These are phyloP conservation scores for Erysimum cheiri DNA, from an alignment of 441 rosid genomes.

Conservation along the genomic window DNA sequence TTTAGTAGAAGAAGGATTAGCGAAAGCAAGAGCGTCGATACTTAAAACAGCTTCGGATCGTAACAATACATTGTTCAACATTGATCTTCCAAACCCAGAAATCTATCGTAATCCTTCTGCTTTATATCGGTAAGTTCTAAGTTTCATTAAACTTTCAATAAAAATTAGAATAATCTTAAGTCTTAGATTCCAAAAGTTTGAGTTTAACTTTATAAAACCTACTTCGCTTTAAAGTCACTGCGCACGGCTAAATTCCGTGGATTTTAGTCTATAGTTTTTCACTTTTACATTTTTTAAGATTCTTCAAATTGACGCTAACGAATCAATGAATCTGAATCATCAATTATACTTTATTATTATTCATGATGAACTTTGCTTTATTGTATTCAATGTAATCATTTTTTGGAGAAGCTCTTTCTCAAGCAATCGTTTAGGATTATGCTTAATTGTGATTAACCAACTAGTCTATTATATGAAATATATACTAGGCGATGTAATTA, in stretches of 20 bases:
- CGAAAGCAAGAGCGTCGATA: conserved; percentile 75
- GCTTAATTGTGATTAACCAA: not conserved
- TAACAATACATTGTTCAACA: conserved; percentile 37
- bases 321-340: conserved; percentile 2
- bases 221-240: conserved; percentile 52
- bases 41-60: conserved; percentile 49
- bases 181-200: conserved; percentile 21
- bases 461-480: no score
- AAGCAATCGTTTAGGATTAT: conserved; percentile 26
- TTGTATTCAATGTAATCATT: not conserved
- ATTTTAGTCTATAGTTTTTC: not conserved
- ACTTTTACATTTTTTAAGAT: not conserved
- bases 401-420: conserved; percentile 15
- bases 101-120: conserved; percentile 67
- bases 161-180: not conserved
- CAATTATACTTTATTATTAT: conserved; percentile 34
- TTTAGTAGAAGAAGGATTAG: conserved; percentile 62
- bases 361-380: conserved; percentile 38
- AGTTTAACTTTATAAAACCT: conserved; percentile 19
- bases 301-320: conserved; percentile 51
- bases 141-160: not conserved
- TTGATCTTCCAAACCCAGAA: conserved; percentile 33
- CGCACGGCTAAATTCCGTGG: conserved; percentile 37
- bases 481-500: conserved; percentile 25
- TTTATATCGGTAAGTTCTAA: conserved; percentile 62